Percentiles rank a stretch among this genome's conserved stretches.
phyloP scores from a whole-genome alignment of 129 eudicot genomes.

The Glebionis coronaria region DNA sequence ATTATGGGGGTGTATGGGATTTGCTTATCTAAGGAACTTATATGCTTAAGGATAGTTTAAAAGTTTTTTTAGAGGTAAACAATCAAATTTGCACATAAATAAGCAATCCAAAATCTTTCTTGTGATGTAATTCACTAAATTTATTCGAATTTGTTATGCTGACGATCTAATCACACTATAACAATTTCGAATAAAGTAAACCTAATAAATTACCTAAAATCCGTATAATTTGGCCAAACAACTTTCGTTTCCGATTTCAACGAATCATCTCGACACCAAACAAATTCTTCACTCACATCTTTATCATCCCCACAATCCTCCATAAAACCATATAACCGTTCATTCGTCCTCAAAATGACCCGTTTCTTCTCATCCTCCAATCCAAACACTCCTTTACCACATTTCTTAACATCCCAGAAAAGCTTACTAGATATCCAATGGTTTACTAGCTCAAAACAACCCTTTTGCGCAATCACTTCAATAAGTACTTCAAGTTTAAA shows the following conservation, averaged over 20 bases:
- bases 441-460: constrained; percentile 62
- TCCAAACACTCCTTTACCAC: constrained; percentile 47
- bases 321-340: constrained; percentile 57
- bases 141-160: no score
- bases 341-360: constrained; percentile 29
- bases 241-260: constrained; percentile 57
- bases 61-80: no score
- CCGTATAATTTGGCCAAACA: constrained; percentile 54
- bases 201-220: constrained; percentile 53
- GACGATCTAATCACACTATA: background rate
- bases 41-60: no score
- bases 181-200: background rate
- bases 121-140: no score
- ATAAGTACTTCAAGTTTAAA: background rate
- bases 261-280: constrained; percentile 60
- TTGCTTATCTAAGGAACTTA: no score
- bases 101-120: no score
- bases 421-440: constrained; percentile 47
- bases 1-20: no score
- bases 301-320: constrained; percentile 31
- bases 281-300: constrained; percentile 47
- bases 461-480: constrained; percentile 39
- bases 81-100: no score
- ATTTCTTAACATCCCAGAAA: constrained; percentile 25
- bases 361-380: constrained; percentile 54